Percentiles rank a stretch among this genome's conserved stretches.
These are phyloP conservation scores for Kluyveromyces wickerhamii DNA, from an alignment of 805 yeast species.

Conservation along the genomic window DNA sequence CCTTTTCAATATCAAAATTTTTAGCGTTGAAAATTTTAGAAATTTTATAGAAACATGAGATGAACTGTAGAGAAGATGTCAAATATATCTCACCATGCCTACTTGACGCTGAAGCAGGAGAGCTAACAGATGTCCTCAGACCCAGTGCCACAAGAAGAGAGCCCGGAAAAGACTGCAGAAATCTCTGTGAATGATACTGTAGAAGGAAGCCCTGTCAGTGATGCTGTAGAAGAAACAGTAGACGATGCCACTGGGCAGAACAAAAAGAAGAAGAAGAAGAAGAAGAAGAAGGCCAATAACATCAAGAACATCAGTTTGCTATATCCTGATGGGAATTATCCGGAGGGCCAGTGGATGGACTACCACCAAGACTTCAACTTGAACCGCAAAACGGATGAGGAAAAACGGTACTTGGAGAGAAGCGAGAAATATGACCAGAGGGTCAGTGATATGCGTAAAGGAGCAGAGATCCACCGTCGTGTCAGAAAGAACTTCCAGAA, in stretches of 20 bases:
- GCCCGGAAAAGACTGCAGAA: no score
- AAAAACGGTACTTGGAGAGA: slow-evolving; percentile 69
- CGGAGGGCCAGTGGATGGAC: slow-evolving; percentile 83
- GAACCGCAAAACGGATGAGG: slow-evolving; percentile 78
- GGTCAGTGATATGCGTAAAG: slow-evolving; percentile 89
- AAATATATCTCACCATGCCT: no score
- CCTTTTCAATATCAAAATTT: no score
- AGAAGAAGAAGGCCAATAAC: slow-evolving; percentile 46
- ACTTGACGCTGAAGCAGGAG: no score
- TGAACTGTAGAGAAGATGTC: no score
- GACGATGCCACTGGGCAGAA: slow-evolving; percentile 10
- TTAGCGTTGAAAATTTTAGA: no score
- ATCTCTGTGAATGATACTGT: no score
- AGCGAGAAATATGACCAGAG: slow-evolving; percentile 39
- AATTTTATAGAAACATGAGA: no score
- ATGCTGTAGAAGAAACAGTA: slow-evolving; percentile 5
- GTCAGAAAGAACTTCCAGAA: slow-evolving; percentile 75
- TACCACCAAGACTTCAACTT: slow-evolving; percentile 57
- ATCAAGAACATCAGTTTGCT: slow-evolving; percentile 55
- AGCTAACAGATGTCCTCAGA: no score
- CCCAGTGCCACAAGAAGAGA: no score
- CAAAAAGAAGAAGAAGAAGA: slow-evolving; percentile 52
- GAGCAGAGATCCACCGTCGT: slow-evolving; percentile 91
- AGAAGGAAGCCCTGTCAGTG: no score
- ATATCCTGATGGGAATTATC: slow-evolving; percentile 66